Percentiles rank a stretch among this genome's conserved stretches.
These are phyloP conservation scores for Ramularia endophylla DNA, from an alignment of 2,329 filamentous ascomycete species.

Conservation along the genomic window DNA sequence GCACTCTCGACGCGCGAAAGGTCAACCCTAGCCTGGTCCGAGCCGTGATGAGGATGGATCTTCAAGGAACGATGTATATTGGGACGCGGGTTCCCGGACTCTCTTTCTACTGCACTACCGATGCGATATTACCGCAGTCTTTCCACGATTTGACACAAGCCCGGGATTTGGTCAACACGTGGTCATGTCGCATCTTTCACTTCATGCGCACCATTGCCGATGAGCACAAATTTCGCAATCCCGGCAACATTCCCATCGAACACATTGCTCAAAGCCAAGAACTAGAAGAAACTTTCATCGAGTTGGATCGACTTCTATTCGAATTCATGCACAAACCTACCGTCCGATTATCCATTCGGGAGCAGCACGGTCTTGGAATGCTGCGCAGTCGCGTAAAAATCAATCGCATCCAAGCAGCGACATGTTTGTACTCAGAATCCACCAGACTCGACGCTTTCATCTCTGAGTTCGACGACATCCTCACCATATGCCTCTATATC, in stretches of 20 bases:
- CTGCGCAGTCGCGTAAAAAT: conserved; percentile 25
- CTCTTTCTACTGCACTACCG: conserved; percentile 22
- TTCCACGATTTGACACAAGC: conserved; percentile 26
- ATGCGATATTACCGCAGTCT: conserved; percentile 20
- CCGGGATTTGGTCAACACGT: conserved; percentile 25
- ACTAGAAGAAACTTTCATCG: conserved; percentile 20
- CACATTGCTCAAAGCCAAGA: conserved; percentile 23
- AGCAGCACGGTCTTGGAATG: conserved; percentile 27
- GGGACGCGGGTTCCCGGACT: conserved; percentile 25
- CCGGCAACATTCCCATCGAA: conserved; percentile 25
- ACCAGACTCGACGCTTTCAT: conserved; percentile 23
- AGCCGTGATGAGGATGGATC: conserved; percentile 28
- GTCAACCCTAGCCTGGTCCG: conserved; percentile 24
- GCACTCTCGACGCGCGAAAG: conserved; percentile 18
- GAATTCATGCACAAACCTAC: conserved; percentile 27
- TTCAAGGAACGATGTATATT: conserved; percentile 26
- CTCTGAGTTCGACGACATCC: conserved; percentile 27
- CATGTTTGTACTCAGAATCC: conserved; percentile 24
- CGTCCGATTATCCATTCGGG: conserved; percentile 20
- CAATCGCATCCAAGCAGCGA: conserved; percentile 24
- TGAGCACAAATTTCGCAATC: conserved; percentile 20
- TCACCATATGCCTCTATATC: conserved; percentile 25
- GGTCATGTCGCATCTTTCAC: conserved; percentile 25
- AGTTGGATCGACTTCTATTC: conserved; percentile 24
- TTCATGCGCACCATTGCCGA: conserved; percentile 26